Evolutionary conservation across 345 rosid species (phyloP), one percentile per base, ranked within the genome.

Genomic region (Hibiscus mutabilis): DNA sequence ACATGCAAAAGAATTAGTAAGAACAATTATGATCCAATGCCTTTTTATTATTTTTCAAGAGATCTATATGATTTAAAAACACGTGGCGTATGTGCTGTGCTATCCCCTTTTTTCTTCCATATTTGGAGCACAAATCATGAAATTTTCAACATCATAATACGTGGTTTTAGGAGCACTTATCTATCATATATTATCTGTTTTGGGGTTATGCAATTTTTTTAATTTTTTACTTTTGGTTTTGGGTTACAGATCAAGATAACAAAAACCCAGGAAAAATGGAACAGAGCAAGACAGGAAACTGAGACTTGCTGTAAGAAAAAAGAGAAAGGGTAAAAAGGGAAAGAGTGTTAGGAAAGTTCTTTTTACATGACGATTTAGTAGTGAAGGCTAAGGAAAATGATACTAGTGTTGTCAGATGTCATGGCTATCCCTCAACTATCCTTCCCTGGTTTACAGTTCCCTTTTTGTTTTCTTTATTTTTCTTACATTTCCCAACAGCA

Each of bases 301-400:
- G 16, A 57, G 16, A 57, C 12, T 57, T 57, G 31, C 61, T 3
- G 61, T 57, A 24, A 60, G 25, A 19, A 6, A 37, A 33, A 33
- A n/a, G 33, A 29, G 5, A 53, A 2, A 59, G 84, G 85, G 76
- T 67, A 75, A 75, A 86, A 82, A 63, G 35, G 90, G 84, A 79
- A 88, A 80, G 89, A 79, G 85, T 75, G 87, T 68, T 24, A 53
- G 40, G 59, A 79, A 84, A 86, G 91, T 66, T 65, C 62, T 24
- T 56, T 56, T 49, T 67, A 16, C 66, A 47, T 19, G 46, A 72
- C 70, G 56, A 55, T 69, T 60, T 62, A 66, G 80, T 29, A 83
- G 88, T 88, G 95, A 85, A 85, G 86, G 75, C 82, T 25, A 89
- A 84, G 93, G 87, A 87, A 88, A 88, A 77, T 81, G 84, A 85